Conservation (phyloP, 2,329 filamentous ascomycete species). For the Colletotrichum sidae region DNA sequence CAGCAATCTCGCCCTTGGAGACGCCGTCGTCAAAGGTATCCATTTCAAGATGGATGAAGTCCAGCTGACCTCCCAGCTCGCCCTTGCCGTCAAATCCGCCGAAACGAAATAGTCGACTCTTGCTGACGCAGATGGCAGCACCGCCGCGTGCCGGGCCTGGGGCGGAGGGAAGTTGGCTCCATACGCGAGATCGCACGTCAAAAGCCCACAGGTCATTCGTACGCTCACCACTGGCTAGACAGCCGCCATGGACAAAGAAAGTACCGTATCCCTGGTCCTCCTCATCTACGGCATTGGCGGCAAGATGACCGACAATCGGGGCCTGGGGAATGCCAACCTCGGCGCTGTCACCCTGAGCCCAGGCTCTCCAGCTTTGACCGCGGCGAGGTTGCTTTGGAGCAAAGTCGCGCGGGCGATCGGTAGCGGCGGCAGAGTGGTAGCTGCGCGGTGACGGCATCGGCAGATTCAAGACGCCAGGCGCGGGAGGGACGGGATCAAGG, state of each 20-base stretch:
- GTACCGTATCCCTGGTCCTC: constrained; percentile 73
- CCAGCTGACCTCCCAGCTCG: constrained; percentile 78
- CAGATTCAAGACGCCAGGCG: constrained; percentile 52
- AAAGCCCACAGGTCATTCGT: constrained; percentile 83
- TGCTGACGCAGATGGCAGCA: constrained; percentile 72
- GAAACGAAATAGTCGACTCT: constrained; percentile 78
- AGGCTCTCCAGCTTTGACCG: constrained; percentile 63
- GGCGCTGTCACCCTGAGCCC: constrained; percentile 66
- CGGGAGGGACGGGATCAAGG: constrained; percentile 66
- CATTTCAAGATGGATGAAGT: constrained; percentile 71
- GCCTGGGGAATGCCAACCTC: constrained; percentile 69
- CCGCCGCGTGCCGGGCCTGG: constrained; percentile 76
- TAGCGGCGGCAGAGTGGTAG: constrained; percentile 74
- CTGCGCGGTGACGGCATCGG: constrained; percentile 73
- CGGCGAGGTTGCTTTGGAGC: constrained; percentile 46
- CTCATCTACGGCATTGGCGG: constrained; percentile 68
- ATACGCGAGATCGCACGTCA: constrained; percentile 70
- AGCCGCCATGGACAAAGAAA: constrained; percentile 82
- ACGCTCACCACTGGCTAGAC: constrained; percentile 71
- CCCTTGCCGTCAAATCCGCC: constrained; percentile 80
- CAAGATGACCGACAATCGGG: constrained; percentile 68
- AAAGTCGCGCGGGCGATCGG: constrained; percentile 67
- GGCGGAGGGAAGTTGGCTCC: constrained; percentile 76
- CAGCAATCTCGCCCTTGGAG: constrained; percentile 60
- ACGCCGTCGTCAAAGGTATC: constrained; percentile 65